Evolutionary conservation across 2,329 filamentous ascomycete genomes (phyloP).

Genomic region (Penicillium sclerotigenum): DNA sequence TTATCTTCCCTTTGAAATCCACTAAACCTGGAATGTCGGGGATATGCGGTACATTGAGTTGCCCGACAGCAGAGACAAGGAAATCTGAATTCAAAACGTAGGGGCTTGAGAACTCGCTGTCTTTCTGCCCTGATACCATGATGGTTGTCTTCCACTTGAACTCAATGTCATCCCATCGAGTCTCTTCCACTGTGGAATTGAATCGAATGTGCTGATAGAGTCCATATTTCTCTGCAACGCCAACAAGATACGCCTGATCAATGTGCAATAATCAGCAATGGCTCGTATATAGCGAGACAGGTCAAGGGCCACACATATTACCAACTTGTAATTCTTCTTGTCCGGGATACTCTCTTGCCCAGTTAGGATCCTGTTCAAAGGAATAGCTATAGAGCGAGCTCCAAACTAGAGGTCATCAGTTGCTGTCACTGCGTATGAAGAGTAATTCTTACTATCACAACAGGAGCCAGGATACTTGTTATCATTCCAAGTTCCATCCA

Average conservation of each 20-base stretch:
- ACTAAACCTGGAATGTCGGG: slow-evolving; percentile 50
- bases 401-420: slow-evolving; percentile 40
- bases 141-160: slow-evolving; percentile 53
- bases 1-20: slow-evolving; percentile 52
- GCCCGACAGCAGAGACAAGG: slow-evolving; percentile 57
- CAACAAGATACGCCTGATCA: slow-evolving; percentile 49
- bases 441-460: slow-evolving; percentile 44
- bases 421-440: not conserved
- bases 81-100: slow-evolving; percentile 57
- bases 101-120: slow-evolving; percentile 51
- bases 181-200: slow-evolving; percentile 53
- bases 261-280: not conserved
- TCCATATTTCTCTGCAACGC: slow-evolving; percentile 52
- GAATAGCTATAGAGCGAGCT: slow-evolving; percentile 58
- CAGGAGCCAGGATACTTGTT: slow-evolving; percentile 58
- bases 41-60: slow-evolving; percentile 54
- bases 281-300: not conserved
- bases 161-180: slow-evolving; percentile 54
- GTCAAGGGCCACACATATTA: not conserved
- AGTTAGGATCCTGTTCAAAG: slow-evolving; percentile 59
- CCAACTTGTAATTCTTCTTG: slow-evolving; percentile 58
- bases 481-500: slow-evolving; percentile 32
- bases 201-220: slow-evolving; percentile 59
- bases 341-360: slow-evolving; percentile 57
- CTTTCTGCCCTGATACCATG: slow-evolving; percentile 51